Evolutionary conservation across 371 early-diverging fungal species (phyloP).

Genomic region (Mortierella sp.): DNA sequence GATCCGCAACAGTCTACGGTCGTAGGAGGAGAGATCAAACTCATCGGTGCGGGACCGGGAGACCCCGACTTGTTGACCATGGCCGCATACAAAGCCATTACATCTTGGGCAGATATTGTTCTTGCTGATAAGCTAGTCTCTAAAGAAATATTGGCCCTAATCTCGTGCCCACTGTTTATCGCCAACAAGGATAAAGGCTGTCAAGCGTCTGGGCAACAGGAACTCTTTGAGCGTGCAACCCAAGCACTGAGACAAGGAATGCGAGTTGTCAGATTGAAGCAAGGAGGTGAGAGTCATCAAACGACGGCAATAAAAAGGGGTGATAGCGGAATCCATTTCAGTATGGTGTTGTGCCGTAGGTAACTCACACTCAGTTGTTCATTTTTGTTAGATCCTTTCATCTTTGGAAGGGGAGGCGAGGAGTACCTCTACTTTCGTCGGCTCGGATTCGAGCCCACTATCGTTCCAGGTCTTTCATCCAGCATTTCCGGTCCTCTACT

Average conservation of each 20-base stretch:
- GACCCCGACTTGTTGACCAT: slow-evolving; percentile 85
- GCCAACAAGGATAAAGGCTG: slow-evolving; percentile 82
- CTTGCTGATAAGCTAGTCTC: slow-evolving; percentile 89
- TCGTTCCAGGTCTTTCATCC: slow-evolving; percentile 90
- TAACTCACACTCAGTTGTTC: not conserved
- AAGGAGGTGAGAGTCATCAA: slow-evolving; percentile 65
- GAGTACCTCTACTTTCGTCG: slow-evolving; percentile 82
- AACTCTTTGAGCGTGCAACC: slow-evolving; percentile 76
- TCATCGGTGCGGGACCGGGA: slow-evolving; percentile 91
- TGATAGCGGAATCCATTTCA: no score
- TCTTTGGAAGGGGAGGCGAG: slow-evolving; percentile 95
- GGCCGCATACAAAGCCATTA: slow-evolving; percentile 75
- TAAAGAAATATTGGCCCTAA: slow-evolving; percentile 69
- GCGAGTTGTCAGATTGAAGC: slow-evolving; percentile 87
- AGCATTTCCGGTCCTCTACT: slow-evolving; percentile 79
- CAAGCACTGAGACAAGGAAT: slow-evolving; percentile 72
- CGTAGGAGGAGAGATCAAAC: slow-evolving; percentile 55
- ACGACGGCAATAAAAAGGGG: no score
- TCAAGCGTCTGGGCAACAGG: slow-evolving; percentile 85
- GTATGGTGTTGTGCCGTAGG: no score
- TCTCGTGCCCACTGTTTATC: slow-evolving; percentile 67
- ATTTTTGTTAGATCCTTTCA: slow-evolving; percentile 77
- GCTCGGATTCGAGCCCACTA: slow-evolving; percentile 70
- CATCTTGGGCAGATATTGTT: slow-evolving; percentile 79
- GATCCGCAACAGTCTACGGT: not conserved